Conservation (phyloP, 2,329 filamentous ascomycete genomes). For the Exophiala sp. region DNA sequence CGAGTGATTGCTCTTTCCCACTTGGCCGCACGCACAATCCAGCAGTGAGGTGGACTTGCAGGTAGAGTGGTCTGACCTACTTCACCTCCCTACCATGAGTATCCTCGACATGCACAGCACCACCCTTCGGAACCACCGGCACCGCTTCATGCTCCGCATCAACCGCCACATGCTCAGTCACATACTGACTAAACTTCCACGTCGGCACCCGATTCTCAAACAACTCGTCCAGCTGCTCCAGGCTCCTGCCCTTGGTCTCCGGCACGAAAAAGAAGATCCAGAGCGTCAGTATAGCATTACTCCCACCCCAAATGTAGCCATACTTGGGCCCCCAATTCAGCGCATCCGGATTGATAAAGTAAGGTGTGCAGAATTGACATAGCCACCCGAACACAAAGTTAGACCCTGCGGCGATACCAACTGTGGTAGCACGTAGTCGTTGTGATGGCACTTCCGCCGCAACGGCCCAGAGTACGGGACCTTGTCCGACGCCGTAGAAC, state of each 20-base stretch:
- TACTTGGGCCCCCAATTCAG: background rate
- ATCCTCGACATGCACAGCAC: conserved; percentile 4
- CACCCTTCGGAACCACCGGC: background rate
- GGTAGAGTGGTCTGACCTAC: no score
- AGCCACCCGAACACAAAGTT: conserved; percentile 37
- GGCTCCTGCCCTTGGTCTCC: conserved; percentile 55
- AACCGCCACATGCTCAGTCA: no score
- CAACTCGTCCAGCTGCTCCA: conserved; percentile 54
- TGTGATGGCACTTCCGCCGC: conserved; percentile 26
- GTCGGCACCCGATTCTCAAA: conserved; percentile 33
- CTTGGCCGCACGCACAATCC: no score
- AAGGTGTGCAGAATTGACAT: conserved; percentile 27
- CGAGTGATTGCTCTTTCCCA: no score
- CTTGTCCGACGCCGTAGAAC: background rate
- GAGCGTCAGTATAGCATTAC: conserved; percentile 43
- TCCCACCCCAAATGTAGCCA: conserved; percentile 28
- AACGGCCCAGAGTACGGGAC: background rate
- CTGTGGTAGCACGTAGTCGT: conserved; percentile 34
- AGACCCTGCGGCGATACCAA: conserved; percentile 33
- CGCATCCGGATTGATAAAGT: background rate
- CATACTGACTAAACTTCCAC: conserved; percentile 2
- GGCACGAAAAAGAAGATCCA: conserved; percentile 56
- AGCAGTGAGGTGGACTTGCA: no score
- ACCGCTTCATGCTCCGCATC: background rate
- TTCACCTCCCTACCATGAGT: no score